Evolutionary conservation across 83 land plant genomes (phyloP).

Genomic region (Picea engelmannii): DNA sequence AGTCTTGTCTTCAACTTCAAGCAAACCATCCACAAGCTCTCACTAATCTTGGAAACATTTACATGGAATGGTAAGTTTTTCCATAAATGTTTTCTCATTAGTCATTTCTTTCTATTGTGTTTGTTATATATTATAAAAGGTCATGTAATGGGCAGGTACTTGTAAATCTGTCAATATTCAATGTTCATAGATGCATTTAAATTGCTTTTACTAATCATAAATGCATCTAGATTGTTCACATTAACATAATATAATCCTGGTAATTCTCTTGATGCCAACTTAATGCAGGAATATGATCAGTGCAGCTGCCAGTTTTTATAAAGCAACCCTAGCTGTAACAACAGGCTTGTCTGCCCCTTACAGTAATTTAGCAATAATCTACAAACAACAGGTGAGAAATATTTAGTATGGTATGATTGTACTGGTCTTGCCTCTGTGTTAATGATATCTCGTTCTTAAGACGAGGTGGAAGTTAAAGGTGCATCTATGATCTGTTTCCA

Average conservation of each 20-base stretch:
- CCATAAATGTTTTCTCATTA: background rate
- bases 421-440: background rate
- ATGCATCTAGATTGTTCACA: background rate
- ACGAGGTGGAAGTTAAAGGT: constrained; percentile 18
- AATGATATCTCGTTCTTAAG: background rate
- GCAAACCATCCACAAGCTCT: constrained; percentile 97
- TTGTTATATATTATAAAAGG: background rate
- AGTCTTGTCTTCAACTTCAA: constrained; percentile 90
- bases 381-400: constrained; percentile 89
- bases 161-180: background rate
- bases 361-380: constrained; percentile 96
- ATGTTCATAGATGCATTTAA: background rate
- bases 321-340: constrained; percentile 89
- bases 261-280: background rate
- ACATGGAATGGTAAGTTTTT: constrained; percentile 87
- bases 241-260: background rate
- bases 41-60: constrained; percentile 97
- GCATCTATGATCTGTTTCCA: constrained; percentile 18
- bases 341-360: constrained; percentile 97
- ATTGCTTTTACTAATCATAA: background rate
- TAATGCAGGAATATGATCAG: constrained; percentile 78
- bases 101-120: background rate
- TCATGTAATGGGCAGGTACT: too few relatives aligned
- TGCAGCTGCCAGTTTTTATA: constrained; percentile 89
- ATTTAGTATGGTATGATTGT: background rate